Evolutionary conservation across 306 rosid species (phyloP).

Genomic region (Dryas alaskensis): DNA sequence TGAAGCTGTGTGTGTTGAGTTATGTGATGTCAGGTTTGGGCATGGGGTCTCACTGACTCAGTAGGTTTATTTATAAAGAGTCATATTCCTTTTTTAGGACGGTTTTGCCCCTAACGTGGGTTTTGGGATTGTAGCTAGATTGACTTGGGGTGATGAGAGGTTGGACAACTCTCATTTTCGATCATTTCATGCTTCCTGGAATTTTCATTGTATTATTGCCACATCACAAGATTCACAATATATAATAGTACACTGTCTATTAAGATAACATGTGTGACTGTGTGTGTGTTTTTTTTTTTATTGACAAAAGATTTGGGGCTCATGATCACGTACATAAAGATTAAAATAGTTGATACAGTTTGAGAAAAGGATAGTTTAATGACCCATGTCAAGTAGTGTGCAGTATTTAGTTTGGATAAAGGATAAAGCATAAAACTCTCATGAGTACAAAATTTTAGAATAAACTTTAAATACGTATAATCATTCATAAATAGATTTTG

Average conservation of each 20-base stretch:
- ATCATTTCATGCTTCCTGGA: constrained; percentile 19
- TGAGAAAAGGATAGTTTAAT: not conserved
- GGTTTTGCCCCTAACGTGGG: constrained; percentile 50
- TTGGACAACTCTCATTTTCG: constrained; percentile 5
- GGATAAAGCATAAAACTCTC: not conserved
- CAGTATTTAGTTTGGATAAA: too few relatives aligned
- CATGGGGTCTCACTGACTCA: not conserved
- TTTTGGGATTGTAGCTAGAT: not conserved
- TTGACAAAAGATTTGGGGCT: not conserved
- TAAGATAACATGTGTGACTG: not conserved
- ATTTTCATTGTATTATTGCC: constrained; percentile 21
- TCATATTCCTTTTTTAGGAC: constrained; percentile 27
- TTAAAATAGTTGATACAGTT: not conserved
- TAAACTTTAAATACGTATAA: not conserved
- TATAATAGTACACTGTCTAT: not conserved
- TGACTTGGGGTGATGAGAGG: not conserved
- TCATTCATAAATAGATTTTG: not conserved
- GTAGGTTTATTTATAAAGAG: constrained; percentile 14
- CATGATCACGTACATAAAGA: not conserved
- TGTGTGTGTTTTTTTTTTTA: not conserved
- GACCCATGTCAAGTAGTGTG: not conserved
- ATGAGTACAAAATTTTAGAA: not conserved
- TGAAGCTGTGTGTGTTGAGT: constrained; percentile 10
- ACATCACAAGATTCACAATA: constrained; percentile 1
- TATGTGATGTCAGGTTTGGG: constrained; percentile 10